Conservation (phyloP, 2,329 filamentous ascomycete species). For the Exophiala bonariae region DNA sequence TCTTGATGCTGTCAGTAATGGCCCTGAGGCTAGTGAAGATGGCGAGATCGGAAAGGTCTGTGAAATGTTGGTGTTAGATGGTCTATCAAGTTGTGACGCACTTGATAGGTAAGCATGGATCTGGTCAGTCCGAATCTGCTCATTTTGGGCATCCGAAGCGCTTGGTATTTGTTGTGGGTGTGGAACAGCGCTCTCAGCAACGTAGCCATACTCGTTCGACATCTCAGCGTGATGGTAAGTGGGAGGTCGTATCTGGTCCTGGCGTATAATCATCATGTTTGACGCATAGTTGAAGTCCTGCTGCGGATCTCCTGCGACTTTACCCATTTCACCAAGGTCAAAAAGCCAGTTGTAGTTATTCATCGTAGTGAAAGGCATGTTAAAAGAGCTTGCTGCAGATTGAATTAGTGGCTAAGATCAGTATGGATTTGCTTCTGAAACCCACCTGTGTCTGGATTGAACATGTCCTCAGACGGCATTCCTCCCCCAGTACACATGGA, state of each 20-base stretch:
- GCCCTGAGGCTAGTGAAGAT: no score
- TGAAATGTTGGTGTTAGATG: no score
- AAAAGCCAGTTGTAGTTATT: slow-evolving; percentile 66
- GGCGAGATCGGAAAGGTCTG: no score
- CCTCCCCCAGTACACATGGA: not conserved
- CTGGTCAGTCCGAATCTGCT: no score
- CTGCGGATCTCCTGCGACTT: not conserved
- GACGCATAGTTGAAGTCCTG: not conserved
- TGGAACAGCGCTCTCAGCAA: no score
- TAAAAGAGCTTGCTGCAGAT: slow-evolving; percentile 57
- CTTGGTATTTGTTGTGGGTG: no score
- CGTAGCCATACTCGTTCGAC: no score
- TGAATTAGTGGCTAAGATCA: not conserved
- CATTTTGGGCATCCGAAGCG: no score
- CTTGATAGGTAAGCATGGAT: no score
- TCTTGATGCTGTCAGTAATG: no score
- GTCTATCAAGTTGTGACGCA: no score
- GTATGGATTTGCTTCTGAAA: not conserved
- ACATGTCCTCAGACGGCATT: slow-evolving; percentile 53
- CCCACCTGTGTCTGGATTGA: slow-evolving; percentile 58
- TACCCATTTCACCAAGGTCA: slow-evolving; percentile 34
- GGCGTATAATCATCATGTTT: not conserved
- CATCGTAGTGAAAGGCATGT: slow-evolving; percentile 65
- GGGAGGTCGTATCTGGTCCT: not conserved
- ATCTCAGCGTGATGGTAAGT: not conserved